A percentile compares a stretch with the other conserved stretches of the same genome.
These are phyloP conservation scores for Ophiocytium majus DNA, from an alignment of 352 stramenopile genomes.

Conservation along the genomic window DNA sequence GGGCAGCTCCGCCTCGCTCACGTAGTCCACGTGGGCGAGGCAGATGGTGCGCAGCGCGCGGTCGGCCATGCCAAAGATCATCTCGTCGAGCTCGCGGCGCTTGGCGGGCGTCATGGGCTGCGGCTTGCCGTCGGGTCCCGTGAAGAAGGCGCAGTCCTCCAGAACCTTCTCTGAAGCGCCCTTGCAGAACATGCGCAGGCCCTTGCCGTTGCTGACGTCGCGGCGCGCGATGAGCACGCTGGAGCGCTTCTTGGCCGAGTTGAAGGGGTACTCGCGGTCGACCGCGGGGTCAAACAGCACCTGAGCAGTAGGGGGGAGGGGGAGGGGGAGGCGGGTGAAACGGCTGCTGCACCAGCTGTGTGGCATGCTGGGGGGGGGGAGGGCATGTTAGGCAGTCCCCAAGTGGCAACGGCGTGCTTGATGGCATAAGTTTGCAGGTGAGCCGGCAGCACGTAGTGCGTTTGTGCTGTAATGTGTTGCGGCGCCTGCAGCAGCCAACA, in stretches of 20 bases:
- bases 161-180: constrained; percentile 60
- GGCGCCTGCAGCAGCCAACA: no score
- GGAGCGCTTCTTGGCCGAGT: constrained; percentile 87
- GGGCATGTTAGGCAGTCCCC: background rate
- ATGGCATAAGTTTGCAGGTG: no score
- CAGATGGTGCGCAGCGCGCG: constrained; percentile 39
- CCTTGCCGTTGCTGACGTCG: constrained; percentile 26
- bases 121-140: constrained; percentile 25
- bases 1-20: constrained; percentile 14
- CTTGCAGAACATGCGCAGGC: constrained; percentile 71
- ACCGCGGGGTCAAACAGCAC: constrained; percentile 26
- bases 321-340: no score
- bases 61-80: constrained; percentile 43
- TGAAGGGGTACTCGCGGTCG: constrained; percentile 69
- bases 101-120: constrained; percentile 30
- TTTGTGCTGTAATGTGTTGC: background rate
- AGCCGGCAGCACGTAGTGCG: no score
- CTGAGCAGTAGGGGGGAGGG: no score
- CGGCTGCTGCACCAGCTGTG: constrained; percentile 56
- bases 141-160: constrained; percentile 35
- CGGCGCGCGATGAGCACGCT: constrained; percentile 66
- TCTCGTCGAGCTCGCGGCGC: constrained; percentile 28
- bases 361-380: constrained; percentile 14
- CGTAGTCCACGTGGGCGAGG: constrained; percentile 71
- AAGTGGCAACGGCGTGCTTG: no score